Base-by-base conservation (phyloP, 1,284 basidiomycete species). In the Xerocomus minutiporus region DNA sequence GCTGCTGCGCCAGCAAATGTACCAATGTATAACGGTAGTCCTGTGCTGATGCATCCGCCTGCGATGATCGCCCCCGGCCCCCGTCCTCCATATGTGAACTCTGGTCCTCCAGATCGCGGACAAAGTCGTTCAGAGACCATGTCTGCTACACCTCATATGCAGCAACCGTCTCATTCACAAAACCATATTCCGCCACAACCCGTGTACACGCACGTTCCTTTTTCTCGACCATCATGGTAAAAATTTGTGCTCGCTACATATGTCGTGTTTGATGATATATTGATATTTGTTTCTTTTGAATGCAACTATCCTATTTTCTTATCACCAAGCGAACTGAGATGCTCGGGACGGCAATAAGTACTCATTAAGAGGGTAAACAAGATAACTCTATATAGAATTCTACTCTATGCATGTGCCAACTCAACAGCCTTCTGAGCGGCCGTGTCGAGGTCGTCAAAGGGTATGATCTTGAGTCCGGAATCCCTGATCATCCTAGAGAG, bases 391-490 rank as follows among this genome's bases (percentile, higher is more conserved):
- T 48, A 26, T 50, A 31, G 40, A 48, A 34, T 35, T 52, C 52
- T 62, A 57, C 20, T 52, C 59, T 69, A 71, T 63, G 65, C 38
- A 62, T 62, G 68, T 28, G 82, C 88, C 65, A 91, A 72, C 73
- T 89, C 76, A 53, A 91, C 93, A 49, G 93, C 93, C 65, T 86
- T 83, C 68, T 87, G 79, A 29, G 93, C 93, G 53, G 93, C 92
- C 52, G 90, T 86, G 63, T 93, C 91, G 35, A 92, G 79, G 61
- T 83, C 80, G 66, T 95, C 93, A 70, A 91, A 93, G 36, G 93
- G 82, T 68, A 88, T 86, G 66, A 97, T 97, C 77, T 94, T 92
- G 65, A 99, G 76, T 48, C 93, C 93, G 43, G 93, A 96, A 51
- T 93, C 82, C 67, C 78, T 86, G 73, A 97, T 97, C 84, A 97